Evolutionary conservation across 331 rosid genomes (phyloP), one percentile per base, ranked within the genome.

Genomic region (Acacia pycnantha): DNA sequence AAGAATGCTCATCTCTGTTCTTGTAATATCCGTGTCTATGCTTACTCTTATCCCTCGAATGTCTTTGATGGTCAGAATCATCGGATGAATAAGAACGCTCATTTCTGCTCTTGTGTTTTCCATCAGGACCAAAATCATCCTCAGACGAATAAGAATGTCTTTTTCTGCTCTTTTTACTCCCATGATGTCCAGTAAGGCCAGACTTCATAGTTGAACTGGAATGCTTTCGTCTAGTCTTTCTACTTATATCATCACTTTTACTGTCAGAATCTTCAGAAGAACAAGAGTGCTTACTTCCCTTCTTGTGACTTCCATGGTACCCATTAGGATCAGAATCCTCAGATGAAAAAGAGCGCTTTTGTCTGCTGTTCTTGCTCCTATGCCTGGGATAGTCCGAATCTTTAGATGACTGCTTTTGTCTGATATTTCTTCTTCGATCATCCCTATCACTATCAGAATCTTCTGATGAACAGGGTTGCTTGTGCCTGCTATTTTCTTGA

Each of bases 391-490:
- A 54, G 27, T 71, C 64, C 48, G 73, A 81, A 62, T 35, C 87
- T 74, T 80, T 83, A 11, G 81, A 62, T 4, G 82, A 59, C 74
- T 26, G 66, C 81, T 84, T 70, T 12, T 15, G 80, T 56, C 84
- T 80, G 61, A 77, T 59, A 56, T 47, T 82, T 82, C 67, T 80
- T 69, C 87, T 79, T 77, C 9, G 81, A 51, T 44, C 58, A 48
- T 73, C 54, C 76, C 35, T 54, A 53, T 59, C 50, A 48, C 72
- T 72, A 22, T 90, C 90, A 24, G 87, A 86, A 86, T 92, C 91
- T 44, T 88, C 90, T 4, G 84, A 83, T 14, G 79, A 77, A 85
- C 78, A 76, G 8, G 79, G 76, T 75, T 72, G 11, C 81, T 78
- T 84, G 85, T 76, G 66, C 44, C 87, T 89, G 62, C 82, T 86